These are phyloP conservation scores for Podospora conica DNA, from an alignment of 495 filamentous ascomycete genomes.

Conservation along the genomic window DNA sequence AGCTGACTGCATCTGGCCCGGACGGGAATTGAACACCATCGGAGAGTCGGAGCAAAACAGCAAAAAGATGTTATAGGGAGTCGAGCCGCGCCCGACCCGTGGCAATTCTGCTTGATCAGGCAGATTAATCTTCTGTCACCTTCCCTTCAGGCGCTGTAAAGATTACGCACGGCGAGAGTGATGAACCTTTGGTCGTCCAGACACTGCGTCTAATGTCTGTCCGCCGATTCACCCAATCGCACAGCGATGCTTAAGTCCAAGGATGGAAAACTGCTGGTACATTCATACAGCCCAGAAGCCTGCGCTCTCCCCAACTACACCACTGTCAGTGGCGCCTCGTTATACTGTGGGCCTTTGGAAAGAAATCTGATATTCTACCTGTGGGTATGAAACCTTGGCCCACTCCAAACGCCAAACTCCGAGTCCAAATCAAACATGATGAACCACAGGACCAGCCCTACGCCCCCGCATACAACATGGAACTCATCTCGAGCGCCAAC, in stretches of 20 bases:
- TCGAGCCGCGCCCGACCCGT: not conserved
- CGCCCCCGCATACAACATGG: slow-evolving; percentile 16
- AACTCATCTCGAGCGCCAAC: slow-evolving; percentile 17
- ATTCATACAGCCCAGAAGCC: not conserved
- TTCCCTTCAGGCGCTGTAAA: too few relatives aligned
- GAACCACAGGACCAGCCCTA: not conserved
- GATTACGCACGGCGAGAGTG: too few relatives aligned
- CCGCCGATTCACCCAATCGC: too few relatives aligned
- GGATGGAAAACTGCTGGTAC: not conserved
- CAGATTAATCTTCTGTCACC: not conserved
- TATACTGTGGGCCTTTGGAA: not conserved
- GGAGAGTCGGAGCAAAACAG: not conserved
- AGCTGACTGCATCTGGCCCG: too few relatives aligned
- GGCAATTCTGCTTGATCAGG: too few relatives aligned
- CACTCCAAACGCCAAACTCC: not conserved
- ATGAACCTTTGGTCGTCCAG: too few relatives aligned
- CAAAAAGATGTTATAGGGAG: not conserved
- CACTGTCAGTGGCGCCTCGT: not conserved
- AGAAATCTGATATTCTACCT: too few relatives aligned
- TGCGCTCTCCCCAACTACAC: not conserved
- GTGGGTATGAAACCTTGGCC: too few relatives aligned
- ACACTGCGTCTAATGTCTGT: too few relatives aligned
- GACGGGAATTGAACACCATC: not conserved
- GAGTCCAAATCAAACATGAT: not conserved
- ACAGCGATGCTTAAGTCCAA: too few relatives aligned